Evolutionary conservation across 1,284 basidiomycete genomes (phyloP).

Genomic region (Schizophyllum amplum): DNA sequence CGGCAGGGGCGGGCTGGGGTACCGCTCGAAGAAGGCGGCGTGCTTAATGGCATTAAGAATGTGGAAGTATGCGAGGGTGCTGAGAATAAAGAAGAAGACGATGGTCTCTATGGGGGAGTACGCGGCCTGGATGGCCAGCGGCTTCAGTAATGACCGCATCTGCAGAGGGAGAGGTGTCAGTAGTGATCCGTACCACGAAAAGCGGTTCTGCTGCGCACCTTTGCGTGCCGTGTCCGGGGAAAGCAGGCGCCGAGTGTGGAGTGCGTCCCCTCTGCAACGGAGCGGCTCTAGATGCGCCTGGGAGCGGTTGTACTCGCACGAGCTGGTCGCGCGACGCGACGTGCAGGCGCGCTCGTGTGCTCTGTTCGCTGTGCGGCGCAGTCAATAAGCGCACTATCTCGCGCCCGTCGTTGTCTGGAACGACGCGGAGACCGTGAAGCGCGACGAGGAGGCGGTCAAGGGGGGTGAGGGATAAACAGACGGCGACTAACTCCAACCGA

Average conservation of each 20-base stretch:
- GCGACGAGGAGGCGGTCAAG: neutral
- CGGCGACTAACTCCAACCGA: neutral
- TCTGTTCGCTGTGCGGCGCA: too few relatives aligned
- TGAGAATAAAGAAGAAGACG: constrained; percentile 79
- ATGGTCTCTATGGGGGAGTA: constrained; percentile 78
- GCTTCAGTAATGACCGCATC: constrained; percentile 48
- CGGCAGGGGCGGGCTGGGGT: constrained; percentile 5
- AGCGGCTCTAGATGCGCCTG: neutral
- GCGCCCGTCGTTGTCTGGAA: neutral
- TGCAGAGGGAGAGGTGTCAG: neutral
- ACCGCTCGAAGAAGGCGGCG: constrained; percentile 48
- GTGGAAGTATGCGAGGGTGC: constrained; percentile 89
- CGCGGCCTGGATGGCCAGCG: constrained; percentile 56
- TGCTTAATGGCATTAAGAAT: constrained; percentile 81
- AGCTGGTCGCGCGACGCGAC: neutral
- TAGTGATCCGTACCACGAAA: neutral
- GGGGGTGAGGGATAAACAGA: neutral
- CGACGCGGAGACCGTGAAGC: neutral
- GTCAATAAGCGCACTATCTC: neutral
- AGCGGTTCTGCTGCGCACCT: neutral
- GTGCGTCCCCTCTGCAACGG: neutral
- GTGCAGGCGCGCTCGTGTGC: neutral
- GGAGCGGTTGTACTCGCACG: neutral
- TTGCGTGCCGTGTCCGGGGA: neutral
- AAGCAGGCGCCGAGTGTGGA: neutral